Percentiles rank a stretch among this genome's conserved stretches.
Evolutionary conservation across 495 filamentous ascomycete genomes (phyloP).

Genomic region (Hypoxylon fragiforme): DNA sequence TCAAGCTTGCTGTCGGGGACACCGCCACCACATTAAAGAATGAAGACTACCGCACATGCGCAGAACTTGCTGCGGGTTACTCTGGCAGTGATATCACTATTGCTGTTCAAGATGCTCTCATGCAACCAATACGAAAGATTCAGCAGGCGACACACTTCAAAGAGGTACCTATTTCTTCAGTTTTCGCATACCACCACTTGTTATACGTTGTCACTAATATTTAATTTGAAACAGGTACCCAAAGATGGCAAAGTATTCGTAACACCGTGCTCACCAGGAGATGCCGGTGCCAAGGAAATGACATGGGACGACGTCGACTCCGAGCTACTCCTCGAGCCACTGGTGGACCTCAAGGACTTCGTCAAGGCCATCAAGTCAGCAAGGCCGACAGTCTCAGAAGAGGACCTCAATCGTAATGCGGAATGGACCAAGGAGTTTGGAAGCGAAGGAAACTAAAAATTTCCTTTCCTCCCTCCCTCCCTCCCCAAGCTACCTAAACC

Average conservation of each 20-base stretch:
- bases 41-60: constrained; percentile 78
- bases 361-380: constrained; percentile 86
- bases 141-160: constrained; percentile 99
- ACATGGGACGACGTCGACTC: constrained; percentile 85
- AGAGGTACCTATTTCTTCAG: constrained; percentile 67
- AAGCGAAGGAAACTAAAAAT: constrained; percentile 76
- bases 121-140: constrained; percentile 97
- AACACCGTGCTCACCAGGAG: constrained; percentile 94
- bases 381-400: constrained; percentile 83
- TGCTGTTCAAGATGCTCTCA: constrained; percentile 93
- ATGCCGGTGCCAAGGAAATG: constrained; percentile 84
- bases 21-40: constrained; percentile 84
- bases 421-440: constrained; percentile 98
- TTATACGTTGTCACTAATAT: background rate
- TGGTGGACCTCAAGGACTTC: constrained; percentile 88
- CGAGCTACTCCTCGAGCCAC: constrained; percentile 81
- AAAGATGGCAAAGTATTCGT: constrained; percentile 73
- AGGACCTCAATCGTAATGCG: constrained; percentile 79
- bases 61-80: constrained; percentile 84
- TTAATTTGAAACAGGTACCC: constrained; percentile 58
- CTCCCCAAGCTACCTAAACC: too few species aligned
- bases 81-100: constrained; percentile 96
- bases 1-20: constrained; percentile 87
- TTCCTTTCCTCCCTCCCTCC: too few species aligned
- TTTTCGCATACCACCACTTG: too few species aligned